Base-by-base conservation (phyloP, 2,329 filamentous ascomycete species). In the Colletotrichum costaricense region DNA sequence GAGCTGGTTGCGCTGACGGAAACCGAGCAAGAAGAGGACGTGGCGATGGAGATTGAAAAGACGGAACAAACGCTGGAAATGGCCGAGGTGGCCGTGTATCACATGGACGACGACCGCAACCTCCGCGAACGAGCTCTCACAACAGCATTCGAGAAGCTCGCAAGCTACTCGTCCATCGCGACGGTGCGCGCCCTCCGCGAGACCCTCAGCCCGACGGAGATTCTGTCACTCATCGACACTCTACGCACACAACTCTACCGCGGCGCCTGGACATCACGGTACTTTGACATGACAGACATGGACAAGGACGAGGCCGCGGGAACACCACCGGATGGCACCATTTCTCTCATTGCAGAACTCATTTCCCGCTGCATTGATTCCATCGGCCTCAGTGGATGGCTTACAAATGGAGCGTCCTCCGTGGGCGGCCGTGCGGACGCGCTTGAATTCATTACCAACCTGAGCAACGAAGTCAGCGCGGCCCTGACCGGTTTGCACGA, bases 361-460 rank as follows among this genome's bases (percentile, higher is more conserved):
- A 87, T 95, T 35, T 91, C 91, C 75, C 91, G 91, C 77, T 94
- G 93, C 74, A 87, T 96, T 56, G 94, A 96, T 81, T 91, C 94
- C 0, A 89, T 96, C 19, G 93, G 93, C 2, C 88, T 92, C 11
- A 90, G 91, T 67, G 93, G 93, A 24, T 95, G 93, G 93, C 86
- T 95, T 68, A 84, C 90, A 38, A 91, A 92, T 75, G 90, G 90
- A 75, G 62, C 62, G 6, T 60, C 64, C 14, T 80, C 87, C 6
- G 83, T 84, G 57, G 85, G 86, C 33, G 86, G 88, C 72, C 84
- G 86, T 46, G 82, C 86, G 12, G 88, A 91, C 56, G 86, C 89
- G 1, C 88, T 90, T 54, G 90, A 93, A 75, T 89, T 95, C 69
- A 86, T 95, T 69, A 85, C 88, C 24, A 87, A 88, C 55, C 86